Base-by-base conservation (phyloP, 441 rosid genomes). In the Euphorbia celastroides region DNA sequence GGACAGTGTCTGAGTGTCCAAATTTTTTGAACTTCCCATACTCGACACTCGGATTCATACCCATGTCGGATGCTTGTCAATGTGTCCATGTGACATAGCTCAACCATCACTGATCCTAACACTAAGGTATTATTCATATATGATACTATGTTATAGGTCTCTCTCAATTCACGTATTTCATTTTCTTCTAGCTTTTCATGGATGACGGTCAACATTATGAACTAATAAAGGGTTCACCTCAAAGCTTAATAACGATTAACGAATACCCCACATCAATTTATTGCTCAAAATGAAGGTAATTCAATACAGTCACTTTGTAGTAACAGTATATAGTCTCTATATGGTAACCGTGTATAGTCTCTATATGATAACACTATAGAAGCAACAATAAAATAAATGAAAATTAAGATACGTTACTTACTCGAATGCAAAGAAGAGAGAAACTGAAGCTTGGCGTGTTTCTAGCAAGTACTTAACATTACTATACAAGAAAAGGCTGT, bases 401-500 rank as follows among this genome's bases (percentile, higher is more conserved):
- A 57, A 5, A 67, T 36, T 16, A 71, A 72, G 32, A 13, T 19
- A 66, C 66, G 25, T 13, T 48, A 81, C 97, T 93, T 83, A 93
- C 98, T 93, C 98, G 56, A 93, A 93, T 0, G 98, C 83, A 78
- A 94, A 91, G 84, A 91, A 88, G 71, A 94, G 90, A 75, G 99
- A 88, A 62, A 91, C 99, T 0, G 99, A 94, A 70, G 97, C 96
- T 74, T 86, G 88, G 2, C 83, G 81, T 0, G 97, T 82, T 75
- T 79, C 88, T 57, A 94, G 62, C 77, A 94, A 78, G 66, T 76
- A 86, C 67, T 83, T 82, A n/a, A 87, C 26, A 7, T 92, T 84
- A 61, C 78, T 86, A 74, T 89, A 94, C 74, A 94, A 70, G 76
- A 92, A 94, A 41, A 89, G 61, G 63, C 76, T 66, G 75, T 94